Evolutionary conservation across 768 basidiomycete species (phyloP), one percentile per base, ranked within the genome.

Genomic region (Naematelia encephala): DNA sequence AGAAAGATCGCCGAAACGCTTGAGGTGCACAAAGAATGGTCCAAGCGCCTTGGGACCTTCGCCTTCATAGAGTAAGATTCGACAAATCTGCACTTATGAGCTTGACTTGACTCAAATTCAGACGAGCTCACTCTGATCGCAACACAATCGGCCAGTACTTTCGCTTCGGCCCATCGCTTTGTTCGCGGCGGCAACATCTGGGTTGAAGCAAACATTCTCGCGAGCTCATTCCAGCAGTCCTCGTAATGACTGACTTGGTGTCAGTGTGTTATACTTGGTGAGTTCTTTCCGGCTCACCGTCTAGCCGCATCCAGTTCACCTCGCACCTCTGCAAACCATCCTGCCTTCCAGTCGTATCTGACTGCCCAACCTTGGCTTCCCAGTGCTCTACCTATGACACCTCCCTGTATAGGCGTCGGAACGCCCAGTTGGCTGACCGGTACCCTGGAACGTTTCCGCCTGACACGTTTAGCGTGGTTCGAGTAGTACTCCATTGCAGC

Each of bases 111-210:
- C 10, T 60, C 51, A 27, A 59, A 45, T 28, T 34, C 50, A 12
- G 5, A 56, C 11, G 12, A 39, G 12, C 78, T 56, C 61, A 90
- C 92, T 81, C 96, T 93, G 73, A 96, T 81, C 59, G 87, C 89
- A 61, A 97, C 86, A 64, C 90, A 89, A 73, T 99, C 96, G 0
- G 90, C 91, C 1, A 98, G 82, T 1, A 98, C 96, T 76, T 93
- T 96, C 2, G 94, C 94, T 76, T 99, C 96, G 14, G 93, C 92
- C 94, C 94, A 98, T 27, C 94, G 83, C 74, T 98, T 99, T 1
- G 92, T 97, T 8, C 94, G 84, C 4, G 92, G 91, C 0, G 89
- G 90, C 5, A 96, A 79, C 51, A 89, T 87, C 3, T 86, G 85
- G 1, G 87, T 88, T 5, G 90, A 91, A 1, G 86, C 85, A 71